phyloP scores from a whole-genome alignment of 2,329 filamentous ascomycete genomes.

The Botrytis fabae region DNA sequence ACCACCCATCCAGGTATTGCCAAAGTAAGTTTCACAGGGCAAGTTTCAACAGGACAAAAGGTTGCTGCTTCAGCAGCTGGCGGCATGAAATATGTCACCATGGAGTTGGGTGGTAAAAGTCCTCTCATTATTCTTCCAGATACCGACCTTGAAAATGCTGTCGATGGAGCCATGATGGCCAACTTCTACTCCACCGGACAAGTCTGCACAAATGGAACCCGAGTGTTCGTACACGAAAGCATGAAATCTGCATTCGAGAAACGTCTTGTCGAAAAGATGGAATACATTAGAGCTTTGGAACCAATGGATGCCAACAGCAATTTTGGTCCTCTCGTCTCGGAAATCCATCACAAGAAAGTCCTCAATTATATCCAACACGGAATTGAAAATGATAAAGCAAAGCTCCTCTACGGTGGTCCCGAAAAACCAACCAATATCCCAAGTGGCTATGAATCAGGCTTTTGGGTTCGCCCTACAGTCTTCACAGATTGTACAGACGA shows the following conservation, averaged over 20 bases:
- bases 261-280: conserved; percentile 67
- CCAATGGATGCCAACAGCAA: conserved; percentile 73
- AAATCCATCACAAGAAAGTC: conserved; percentile 75
- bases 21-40: conserved; percentile 88
- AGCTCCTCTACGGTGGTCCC: conserved; percentile 69
- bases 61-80: conserved; percentile 74
- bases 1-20: conserved; percentile 71
- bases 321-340: conserved; percentile 79
- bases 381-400: conserved; percentile 70
- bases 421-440: conserved; percentile 49
- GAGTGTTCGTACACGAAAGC: conserved; percentile 73
- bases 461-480: conserved; percentile 80
- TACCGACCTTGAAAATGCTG: conserved; percentile 75
- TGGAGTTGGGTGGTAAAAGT: conserved; percentile 89
- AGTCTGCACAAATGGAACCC: conserved; percentile 89
- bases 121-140: conserved; percentile 79
- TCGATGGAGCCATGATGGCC: conserved; percentile 87
- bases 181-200: conserved; percentile 92
- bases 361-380: conserved; percentile 74
- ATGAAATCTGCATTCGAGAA: conserved; percentile 70
- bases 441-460: conserved; percentile 56
- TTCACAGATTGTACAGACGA: conserved; percentile 82
- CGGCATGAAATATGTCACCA: conserved; percentile 86
- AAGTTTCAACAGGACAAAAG: conserved; percentile 79
- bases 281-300: conserved; percentile 68